Evolutionary conservation across 2,329 filamentous ascomycete genomes (phyloP), one percentile per base, ranked within the genome.

Genomic region (Cercospora sesami): DNA sequence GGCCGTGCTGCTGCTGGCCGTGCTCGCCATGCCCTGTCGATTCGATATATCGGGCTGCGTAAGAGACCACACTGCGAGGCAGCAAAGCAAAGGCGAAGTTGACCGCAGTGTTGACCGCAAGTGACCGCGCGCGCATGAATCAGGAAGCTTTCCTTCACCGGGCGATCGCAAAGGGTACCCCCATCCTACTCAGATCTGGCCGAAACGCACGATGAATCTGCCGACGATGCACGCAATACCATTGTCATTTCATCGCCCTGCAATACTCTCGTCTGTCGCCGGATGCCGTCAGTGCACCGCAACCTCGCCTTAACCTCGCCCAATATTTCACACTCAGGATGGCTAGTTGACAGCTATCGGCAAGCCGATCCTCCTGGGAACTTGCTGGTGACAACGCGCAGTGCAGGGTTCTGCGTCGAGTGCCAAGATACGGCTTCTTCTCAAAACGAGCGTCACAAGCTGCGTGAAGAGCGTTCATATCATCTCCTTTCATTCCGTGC

Each of bases 121-220:
- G 48, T 28, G 8, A 28, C 48, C 18, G 14, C 26, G 26, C 26
- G 12, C 16, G 28, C 53, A 58, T 58, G 53, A 58, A n/a, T 58
- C 53, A 58, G n/a, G 53, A 58, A 58, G 53, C 53, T 58, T 58
- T 31, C 9, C 4, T 33, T 9, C 53, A 18, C 26, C 53, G 26
- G 14, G 26, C 30, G 26, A 58, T 58, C 53, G 30, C 53, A 58
- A n/a, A 33, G 31, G 21, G 26, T 51, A 23, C 45, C 45, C 53
- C 26, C 53, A 58, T 58, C 53, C 53, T 18, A n/a, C 53, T 42
- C 53, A 58, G 53, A 58, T 58, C 33, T 39, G 33, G 33, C 33
- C 33, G 33, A 39, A 7, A 39, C 33, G 33, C 33, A 39, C 33
- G 33, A 39, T 39, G 33, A 39, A 39, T 39, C 53, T 28, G 5